Evolutionary conservation across 805 yeast genomes (phyloP).

Genomic region (Starmera pachycereana): DNA sequence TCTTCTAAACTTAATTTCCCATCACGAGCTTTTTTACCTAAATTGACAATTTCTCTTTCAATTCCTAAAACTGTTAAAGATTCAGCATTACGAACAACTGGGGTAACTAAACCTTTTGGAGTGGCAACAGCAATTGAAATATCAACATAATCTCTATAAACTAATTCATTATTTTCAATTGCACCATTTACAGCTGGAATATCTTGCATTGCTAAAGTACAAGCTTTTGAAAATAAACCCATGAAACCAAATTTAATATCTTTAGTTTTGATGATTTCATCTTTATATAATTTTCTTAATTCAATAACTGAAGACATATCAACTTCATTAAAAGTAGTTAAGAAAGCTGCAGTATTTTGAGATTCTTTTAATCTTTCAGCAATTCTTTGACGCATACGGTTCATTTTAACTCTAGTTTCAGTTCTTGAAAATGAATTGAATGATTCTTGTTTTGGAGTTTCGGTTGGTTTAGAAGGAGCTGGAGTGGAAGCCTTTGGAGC

Average conservation of each 20-base stretch:
- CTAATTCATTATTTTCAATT: constrained; percentile 89
- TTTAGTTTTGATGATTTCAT: constrained; percentile 86
- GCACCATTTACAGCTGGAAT: constrained; percentile 93
- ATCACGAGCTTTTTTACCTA: constrained; percentile 93
- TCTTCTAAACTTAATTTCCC: constrained; percentile 94
- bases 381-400: constrained; percentile 97
- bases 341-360: constrained; percentile 96
- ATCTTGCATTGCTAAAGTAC: constrained; percentile 85
- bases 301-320: constrained; percentile 90
- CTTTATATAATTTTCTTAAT: constrained; percentile 94
- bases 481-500: constrained; percentile 22
- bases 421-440: constrained; percentile 58
- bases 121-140: constrained; percentile 97
- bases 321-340: constrained; percentile 96
- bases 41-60: constrained; percentile 71
- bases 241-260: constrained; percentile 96
- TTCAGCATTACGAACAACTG: constrained; percentile 95
- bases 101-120: constrained; percentile 98
- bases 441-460: constrained; percentile 13
- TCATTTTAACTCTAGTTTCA: constrained; percentile 94
- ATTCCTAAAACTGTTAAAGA: constrained; percentile 78
- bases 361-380: constrained; percentile 99
- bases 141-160: constrained; percentile 93
- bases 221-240: constrained; percentile 97
- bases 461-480: constrained; percentile 11